Conservation (phyloP, 345 rosid genomes). For the Eucalyptus globulus region DNA sequence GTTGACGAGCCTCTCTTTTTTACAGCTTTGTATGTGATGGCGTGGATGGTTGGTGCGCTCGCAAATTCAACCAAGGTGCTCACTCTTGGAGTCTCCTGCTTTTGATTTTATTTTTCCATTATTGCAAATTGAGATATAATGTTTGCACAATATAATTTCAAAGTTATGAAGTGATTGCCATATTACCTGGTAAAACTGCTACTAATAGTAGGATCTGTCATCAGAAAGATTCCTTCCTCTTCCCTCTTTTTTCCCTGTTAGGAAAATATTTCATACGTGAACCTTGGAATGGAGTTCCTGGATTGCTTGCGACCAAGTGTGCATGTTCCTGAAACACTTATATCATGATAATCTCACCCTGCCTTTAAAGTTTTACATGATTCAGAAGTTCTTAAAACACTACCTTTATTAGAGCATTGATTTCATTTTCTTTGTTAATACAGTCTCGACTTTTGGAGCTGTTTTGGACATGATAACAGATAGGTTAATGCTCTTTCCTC, state of each 20-base stretch:
- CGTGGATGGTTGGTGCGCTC: conserved; percentile 93
- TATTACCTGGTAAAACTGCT: not conserved
- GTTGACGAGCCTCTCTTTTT: not conserved
- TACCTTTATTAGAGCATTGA: not conserved
- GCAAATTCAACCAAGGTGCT: conserved; percentile 87
- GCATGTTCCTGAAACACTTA: not conserved
- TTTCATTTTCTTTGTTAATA: not conserved
- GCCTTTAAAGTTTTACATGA: not conserved
- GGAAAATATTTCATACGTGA: not conserved
- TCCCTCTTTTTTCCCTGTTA: not conserved
- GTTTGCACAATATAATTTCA: not conserved
- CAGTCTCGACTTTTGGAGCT: conserved; percentile 97
- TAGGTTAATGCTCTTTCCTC: conserved; percentile 32
- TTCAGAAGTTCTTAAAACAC: not conserved
- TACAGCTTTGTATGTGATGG: conserved; percentile 89
- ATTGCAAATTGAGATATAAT: not conserved
- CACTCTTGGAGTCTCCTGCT: not conserved
- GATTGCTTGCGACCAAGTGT: not conserved
- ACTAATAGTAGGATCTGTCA: not conserved
- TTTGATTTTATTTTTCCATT: not conserved
- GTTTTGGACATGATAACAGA: conserved; percentile 96
- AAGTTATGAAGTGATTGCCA: not conserved
- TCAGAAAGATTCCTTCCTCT: not conserved
- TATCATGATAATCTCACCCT: not conserved
- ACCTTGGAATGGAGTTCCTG: not conserved